Evolutionary conservation across 148 eudicot genomes (phyloP).

Genomic region (Pouteria glomerata): DNA sequence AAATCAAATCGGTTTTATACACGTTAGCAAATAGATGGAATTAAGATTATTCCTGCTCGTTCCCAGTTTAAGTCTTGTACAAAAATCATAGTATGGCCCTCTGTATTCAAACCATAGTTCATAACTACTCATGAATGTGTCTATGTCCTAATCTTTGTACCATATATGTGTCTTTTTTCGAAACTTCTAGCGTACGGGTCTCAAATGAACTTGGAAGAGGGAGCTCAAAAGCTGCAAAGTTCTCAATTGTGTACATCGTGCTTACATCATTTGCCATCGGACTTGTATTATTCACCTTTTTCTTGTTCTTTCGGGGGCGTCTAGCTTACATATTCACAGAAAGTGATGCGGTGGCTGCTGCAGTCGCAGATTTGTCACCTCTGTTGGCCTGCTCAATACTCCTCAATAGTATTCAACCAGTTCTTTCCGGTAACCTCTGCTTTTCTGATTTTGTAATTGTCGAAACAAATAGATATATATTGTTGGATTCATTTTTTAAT

Average conservation of each 20-base stretch:
- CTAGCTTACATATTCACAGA: conserved; percentile 65
- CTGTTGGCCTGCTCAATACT: conserved; percentile 56
- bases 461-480: too few relatives aligned
- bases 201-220: conserved; percentile 52
- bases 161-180: background rate
- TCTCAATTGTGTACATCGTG: conserved; percentile 24
- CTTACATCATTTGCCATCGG: conserved; percentile 32
- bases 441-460: too few relatives aligned
- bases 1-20: too few relatives aligned
- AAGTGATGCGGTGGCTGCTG: conserved; percentile 45
- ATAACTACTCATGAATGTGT: too few relatives aligned
- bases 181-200: conserved; percentile 35
- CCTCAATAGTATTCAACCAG: conserved; percentile 56
- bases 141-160: background rate
- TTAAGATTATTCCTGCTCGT: too few relatives aligned
- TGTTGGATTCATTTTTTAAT: too few relatives aligned
- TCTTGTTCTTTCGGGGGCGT: conserved; percentile 36
- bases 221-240: conserved; percentile 33
- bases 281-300: conserved; percentile 26
- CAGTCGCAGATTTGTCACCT: conserved; percentile 54
- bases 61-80: too few relatives aligned
- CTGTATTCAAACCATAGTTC: too few relatives aligned
- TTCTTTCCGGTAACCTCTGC: conserved; percentile 64
- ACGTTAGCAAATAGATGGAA: too few relatives aligned
- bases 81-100: too few relatives aligned